A percentile compares a stretch with the other conserved stretches of the same genome.
Evolutionary conservation across 352 stramenopile species (phyloP).

Genomic region (Pilasporangium apinafurcum): DNA sequence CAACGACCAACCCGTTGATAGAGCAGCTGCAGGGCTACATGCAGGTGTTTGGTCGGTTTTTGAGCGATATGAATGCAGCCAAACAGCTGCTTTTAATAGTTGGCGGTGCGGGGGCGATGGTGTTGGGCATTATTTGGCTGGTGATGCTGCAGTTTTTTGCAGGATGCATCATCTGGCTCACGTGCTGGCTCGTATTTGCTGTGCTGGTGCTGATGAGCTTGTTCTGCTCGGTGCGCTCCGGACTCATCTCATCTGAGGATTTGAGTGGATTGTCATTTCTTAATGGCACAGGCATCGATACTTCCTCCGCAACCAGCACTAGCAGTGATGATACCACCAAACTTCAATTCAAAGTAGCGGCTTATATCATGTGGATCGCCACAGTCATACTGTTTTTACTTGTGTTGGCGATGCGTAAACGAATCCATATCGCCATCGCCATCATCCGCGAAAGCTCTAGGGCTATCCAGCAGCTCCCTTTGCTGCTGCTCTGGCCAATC

Average conservation of each 20-base stretch:
- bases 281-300: slow-evolving; percentile 23
- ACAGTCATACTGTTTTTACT: slow-evolving; percentile 46
- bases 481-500: slow-evolving; percentile 58
- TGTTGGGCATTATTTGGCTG: slow-evolving; percentile 65
- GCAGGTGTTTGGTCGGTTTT: slow-evolving; percentile 53
- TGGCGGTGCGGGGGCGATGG: slow-evolving; percentile 39
- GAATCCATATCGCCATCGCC: slow-evolving; percentile 57
- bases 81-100: slow-evolving; percentile 48
- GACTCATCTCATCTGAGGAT: slow-evolving; percentile 39
- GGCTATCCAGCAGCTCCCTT: slow-evolving; percentile 46
- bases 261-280: slow-evolving; percentile 37
- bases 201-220: slow-evolving; percentile 62
- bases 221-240: slow-evolving; percentile 68
- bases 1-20: slow-evolving; percentile 54
- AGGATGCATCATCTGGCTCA: slow-evolving; percentile 74
- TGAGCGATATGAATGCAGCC: slow-evolving; percentile 72
- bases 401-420: slow-evolving; percentile 61
- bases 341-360: slow-evolving; percentile 56
- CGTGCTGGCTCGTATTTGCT: slow-evolving; percentile 54
- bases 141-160: slow-evolving; percentile 75
- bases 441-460: slow-evolving; percentile 69
- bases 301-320: slow-evolving; percentile 11
- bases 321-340: slow-evolving; percentile 26
- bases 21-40: slow-evolving; percentile 60
- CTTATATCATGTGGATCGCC: slow-evolving; percentile 48